Percentiles rank a stretch among this genome's conserved stretches.
phyloP scores from a whole-genome alignment of 352 stramenopile species.

The Blastocystis sp. region DNA sequence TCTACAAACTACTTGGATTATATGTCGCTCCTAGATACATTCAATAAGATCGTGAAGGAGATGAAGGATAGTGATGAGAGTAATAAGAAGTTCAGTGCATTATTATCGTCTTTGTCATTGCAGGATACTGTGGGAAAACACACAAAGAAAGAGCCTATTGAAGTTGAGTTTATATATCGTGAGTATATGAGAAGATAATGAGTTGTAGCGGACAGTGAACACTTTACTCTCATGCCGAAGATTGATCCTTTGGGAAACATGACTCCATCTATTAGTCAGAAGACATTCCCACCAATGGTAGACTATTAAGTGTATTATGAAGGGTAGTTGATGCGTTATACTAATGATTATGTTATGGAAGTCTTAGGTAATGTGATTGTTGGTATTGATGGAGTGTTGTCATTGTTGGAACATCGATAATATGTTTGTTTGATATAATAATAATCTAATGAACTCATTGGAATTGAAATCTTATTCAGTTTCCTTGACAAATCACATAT shows the following conservation, averaged over 20 bases:
- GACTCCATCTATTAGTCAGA: slow-evolving; percentile 59
- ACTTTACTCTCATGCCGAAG: slow-evolving; percentile 60
- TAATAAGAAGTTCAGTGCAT: slow-evolving; percentile 13
- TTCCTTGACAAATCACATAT: no score
- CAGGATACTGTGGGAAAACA: not conserved
- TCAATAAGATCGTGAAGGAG: slow-evolving; percentile 66
- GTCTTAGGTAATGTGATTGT: not conserved
- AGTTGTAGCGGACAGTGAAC: slow-evolving; percentile 46
- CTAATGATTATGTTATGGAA: slow-evolving; percentile 56
- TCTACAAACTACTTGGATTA: slow-evolving; percentile 60
- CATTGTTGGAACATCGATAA: slow-evolving; percentile 20
- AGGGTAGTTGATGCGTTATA: slow-evolving; percentile 49
- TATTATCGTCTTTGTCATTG: slow-evolving; percentile 31
- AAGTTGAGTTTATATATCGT: slow-evolving; percentile 37
- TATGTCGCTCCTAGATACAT: slow-evolving; percentile 44
- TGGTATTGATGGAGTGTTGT: slow-evolving; percentile 27
- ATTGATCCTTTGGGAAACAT: slow-evolving; percentile 58
- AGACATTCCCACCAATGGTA: slow-evolving; percentile 61
- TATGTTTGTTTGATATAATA: slow-evolving; percentile 31
- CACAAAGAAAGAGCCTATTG: not conserved
- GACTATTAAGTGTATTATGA: not conserved
- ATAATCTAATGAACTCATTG: no score
- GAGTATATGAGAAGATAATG: not conserved
- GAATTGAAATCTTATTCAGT: no score
- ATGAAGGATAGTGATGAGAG: slow-evolving; percentile 64